A percentile compares a stretch with the other conserved stretches of the same genome.
phyloP scores from a whole-genome alignment of 768 basidiomycete genomes.

The Serendipita indica region DNA sequence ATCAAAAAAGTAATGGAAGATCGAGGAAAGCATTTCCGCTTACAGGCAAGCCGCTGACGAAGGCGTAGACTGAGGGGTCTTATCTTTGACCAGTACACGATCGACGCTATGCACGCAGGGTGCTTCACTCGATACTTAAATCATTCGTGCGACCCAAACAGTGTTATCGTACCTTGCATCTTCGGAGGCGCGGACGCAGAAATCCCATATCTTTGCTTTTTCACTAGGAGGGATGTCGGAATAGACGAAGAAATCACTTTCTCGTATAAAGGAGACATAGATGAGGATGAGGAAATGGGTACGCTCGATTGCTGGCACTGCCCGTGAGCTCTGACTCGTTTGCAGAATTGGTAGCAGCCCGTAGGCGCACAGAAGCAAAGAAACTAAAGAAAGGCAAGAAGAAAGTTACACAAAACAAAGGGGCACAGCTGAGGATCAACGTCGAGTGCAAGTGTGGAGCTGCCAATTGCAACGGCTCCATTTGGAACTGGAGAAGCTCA shows the following conservation, averaged over 20 bases:
- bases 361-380: not conserved
- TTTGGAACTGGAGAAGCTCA: constrained; percentile 6
- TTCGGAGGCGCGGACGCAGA: constrained; percentile 27
- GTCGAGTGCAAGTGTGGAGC: not conserved
- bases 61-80: constrained; percentile 14
- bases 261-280: constrained; percentile 44
- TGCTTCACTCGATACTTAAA: constrained; percentile 85
- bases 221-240: constrained; percentile 48
- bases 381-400: not conserved
- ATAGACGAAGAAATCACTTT: constrained; percentile 62
- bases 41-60: constrained; percentile 17
- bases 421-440: not conserved
- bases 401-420: not conserved
- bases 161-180: constrained; percentile 45
- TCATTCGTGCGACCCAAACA: constrained; percentile 84
- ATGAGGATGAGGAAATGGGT: constrained; percentile 27
- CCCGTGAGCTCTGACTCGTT: too few relatives aligned
- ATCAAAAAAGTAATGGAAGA: constrained; percentile 27
- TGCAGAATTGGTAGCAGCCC: not conserved
- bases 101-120: not conserved
- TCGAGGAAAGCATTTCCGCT: not conserved
- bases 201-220: constrained; percentile 45
- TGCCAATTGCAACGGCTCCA: not conserved
- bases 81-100: not conserved
- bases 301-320: too few relatives aligned